Evolutionary conservation across 2,329 filamentous ascomycete genomes (phyloP), one percentile per base, ranked within the genome.

Genomic region (Exophiala aquamarina): DNA sequence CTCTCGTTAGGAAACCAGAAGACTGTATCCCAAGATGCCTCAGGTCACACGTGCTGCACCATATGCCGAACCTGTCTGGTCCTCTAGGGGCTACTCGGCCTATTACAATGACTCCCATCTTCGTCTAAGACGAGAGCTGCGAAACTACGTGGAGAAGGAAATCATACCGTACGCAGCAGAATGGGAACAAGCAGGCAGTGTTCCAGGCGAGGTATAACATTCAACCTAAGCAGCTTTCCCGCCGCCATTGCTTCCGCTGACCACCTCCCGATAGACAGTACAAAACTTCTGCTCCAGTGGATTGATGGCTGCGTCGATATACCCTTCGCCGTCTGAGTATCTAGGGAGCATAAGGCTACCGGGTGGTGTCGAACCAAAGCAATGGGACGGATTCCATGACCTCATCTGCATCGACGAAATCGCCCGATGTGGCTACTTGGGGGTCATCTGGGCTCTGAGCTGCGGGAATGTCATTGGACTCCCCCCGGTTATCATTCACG

Each of bases 91-190:
- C 65, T 41, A 42, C 63, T 66, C 63, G 29, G 66, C 82, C 0
- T 84, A 85, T 66, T 86, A 87, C 69, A 82, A 75, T 23, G 71
- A 76, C 13, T 77, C 77, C 2, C 83, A 87, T 61, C 73, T 75
- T 28, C 67, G 64, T 15, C 70, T 86, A 2, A 78, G 80, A 42
- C 70, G 77, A 26, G 70, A 68, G 2, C 66, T 85, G 0, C 76
- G 83, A 31, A 59, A 71, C 14, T 86, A 85, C 50, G 68, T 85
- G 36, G 77, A 86, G 48, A 69, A 72, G 2, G 66, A 82, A 28
- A 70, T 86, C 31, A 66, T 77, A 1, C 81, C 81, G 0, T 70
- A 76, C 52, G 76, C 77, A 3, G 72, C 82, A 20, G 78, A 84
- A 33, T 87, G 83, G 82, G 83, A 87, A 60, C 73, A 71, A 3